Evolutionary conservation across 129 eudicot species (phyloP), one percentile per base, ranked within the genome.

Genomic region (Saposhnikovia divaricata): DNA sequence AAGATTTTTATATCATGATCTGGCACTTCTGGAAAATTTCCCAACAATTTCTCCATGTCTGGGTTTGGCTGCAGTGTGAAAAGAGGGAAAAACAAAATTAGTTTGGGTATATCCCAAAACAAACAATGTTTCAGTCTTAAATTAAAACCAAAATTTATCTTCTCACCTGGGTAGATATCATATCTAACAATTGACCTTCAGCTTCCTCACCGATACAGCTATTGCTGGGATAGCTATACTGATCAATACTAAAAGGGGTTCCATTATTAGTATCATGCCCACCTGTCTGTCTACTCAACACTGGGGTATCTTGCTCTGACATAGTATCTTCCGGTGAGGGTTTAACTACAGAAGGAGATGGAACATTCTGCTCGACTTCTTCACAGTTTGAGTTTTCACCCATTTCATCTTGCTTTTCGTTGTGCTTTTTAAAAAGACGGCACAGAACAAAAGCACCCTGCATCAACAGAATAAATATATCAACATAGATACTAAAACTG

Each of bases 391-490:
- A 81, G 77, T 82, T 69, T 28, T 90, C 96, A 34, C 84, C 78
- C 28, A 74, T 85, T 46, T 92, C 97, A 37, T 88, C 98, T 34
- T 14, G 86, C 78, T 87, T 95, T 55, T 84, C 84, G 11, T 90
- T 96, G 34, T 86, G 72, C 85, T 95, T 95, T 83, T 86, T 95
- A 39, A 95, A 90, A 73, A 95, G 87, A 43, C 96, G 96, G 79
- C 96, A 90, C 18, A 95, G 91, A 55, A 92, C 94, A 83, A 79
- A 95, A 25, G 97, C 86, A 55, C 87, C 85, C 98, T 93, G 86
- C 81, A 82, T 53, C 18, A 83, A 70, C 16, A 81, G 40, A 82
- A 79, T 31, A 46, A 48, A 46, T 27, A 6, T 19, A 25, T 82
- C 37, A 43, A 65, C 44, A 65, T 27, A 12, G 4, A 78, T 63